Percentiles rank a stretch among this genome's conserved stretches.
phyloP scores from a whole-genome alignment of 2,329 filamentous ascomycete species.

The Mollisiaceae sp. region DNA sequence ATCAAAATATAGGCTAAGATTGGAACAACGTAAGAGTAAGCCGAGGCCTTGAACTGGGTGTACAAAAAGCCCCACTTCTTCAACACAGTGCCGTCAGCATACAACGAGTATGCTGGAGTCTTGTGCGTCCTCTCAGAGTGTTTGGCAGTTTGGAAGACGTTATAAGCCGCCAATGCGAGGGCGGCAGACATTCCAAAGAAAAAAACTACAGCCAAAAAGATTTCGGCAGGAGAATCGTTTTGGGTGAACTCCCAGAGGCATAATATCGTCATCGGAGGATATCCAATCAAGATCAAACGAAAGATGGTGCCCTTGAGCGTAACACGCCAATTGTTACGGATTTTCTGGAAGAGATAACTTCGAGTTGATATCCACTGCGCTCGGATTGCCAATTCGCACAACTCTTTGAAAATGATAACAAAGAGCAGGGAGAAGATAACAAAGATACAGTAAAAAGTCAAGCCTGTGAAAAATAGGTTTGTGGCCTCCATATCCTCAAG shows the following conservation, averaged over 20 bases:
- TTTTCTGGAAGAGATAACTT: constrained; percentile 76
- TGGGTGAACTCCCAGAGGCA: constrained; percentile 93
- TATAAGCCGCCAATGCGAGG: constrained; percentile 84
- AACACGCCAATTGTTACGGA: constrained; percentile 91
- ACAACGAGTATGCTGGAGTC: constrained; percentile 95
- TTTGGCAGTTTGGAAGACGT: constrained; percentile 87
- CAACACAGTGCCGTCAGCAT: constrained; percentile 89
- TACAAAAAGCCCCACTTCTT: constrained; percentile 99
- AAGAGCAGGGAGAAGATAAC: constrained; percentile 74
- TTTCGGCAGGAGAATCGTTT: constrained; percentile 81
- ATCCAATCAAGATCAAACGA: constrained; percentile 87
- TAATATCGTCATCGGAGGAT: constrained; percentile 87
- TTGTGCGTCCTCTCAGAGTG: constrained; percentile 90
- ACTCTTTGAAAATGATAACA: constrained; percentile 79
- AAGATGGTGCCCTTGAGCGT: constrained; percentile 94
- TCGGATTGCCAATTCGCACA: constrained; percentile 78
- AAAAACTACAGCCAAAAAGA: constrained; percentile 88
- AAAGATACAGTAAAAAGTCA: constrained; percentile 88
- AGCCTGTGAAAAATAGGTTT: constrained; percentile 91
- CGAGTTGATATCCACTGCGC: constrained; percentile 79
- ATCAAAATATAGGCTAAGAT: constrained; percentile 77
- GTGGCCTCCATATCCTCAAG: constrained; percentile 82
- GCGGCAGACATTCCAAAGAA: constrained; percentile 79
- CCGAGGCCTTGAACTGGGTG: constrained; percentile 92
- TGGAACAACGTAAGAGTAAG: constrained; percentile 93